Evolutionary conservation across 768 basidiomycete species (phyloP).

Genomic region (Leccinellum rugosiceps): DNA sequence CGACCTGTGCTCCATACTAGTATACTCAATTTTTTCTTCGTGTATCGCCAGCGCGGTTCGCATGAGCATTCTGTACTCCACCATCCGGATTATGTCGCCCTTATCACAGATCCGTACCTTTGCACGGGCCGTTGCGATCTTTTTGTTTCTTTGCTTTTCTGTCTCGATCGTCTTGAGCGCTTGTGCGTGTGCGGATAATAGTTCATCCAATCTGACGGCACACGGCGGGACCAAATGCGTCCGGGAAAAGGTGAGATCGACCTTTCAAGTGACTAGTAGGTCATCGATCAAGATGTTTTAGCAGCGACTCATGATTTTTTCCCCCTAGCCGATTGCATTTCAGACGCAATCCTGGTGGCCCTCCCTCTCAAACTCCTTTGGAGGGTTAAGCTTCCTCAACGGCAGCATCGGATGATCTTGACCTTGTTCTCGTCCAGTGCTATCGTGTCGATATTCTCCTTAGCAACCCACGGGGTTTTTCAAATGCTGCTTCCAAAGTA

Average conservation of each 20-base stretch:
- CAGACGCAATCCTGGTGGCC: neutral
- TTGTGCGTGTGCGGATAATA: neutral
- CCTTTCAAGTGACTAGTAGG: neutral
- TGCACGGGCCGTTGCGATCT: neutral
- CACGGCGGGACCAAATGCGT: neutral
- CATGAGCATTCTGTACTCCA: neutral
- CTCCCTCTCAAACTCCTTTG: slow-evolving; percentile 8
- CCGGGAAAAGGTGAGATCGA: neutral
- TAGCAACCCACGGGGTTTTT: neutral
- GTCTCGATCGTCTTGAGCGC: neutral
- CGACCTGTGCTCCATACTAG: neutral
- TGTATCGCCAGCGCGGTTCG: neutral
- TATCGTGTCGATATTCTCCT: slow-evolving; percentile 5
- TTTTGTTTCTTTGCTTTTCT: neutral
- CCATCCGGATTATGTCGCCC: neutral
- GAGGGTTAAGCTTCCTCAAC: slow-evolving; percentile 11
- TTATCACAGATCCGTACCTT: neutral
- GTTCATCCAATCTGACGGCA: neutral
- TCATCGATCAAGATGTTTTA: neutral
- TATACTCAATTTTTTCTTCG: neutral
- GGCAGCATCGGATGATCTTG: slow-evolving; percentile 18
- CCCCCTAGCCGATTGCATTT: neutral
- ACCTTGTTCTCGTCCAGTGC: slow-evolving; percentile 10
- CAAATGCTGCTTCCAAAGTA: neutral
- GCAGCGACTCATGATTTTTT: neutral